Base-by-base conservation (phyloP, 1,284 basidiomycete species). In the Leccinum fuscescens region DNA sequence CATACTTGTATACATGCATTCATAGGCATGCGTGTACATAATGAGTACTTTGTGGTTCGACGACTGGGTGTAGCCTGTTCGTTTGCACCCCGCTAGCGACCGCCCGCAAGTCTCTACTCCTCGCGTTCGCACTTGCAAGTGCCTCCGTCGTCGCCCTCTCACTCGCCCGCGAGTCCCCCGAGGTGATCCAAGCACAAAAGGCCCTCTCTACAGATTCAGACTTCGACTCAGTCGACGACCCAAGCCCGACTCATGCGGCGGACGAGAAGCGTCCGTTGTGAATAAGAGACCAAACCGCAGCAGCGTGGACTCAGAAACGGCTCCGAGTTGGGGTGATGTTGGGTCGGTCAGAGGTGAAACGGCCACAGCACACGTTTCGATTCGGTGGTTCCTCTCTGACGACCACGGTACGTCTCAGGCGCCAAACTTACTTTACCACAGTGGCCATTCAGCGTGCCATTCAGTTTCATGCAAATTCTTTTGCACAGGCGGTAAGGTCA, bases 301-400 rank as follows among this genome's bases (percentile, higher is more conserved):
- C 27, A 27, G 27, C 7, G 27, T 27, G 27, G 27, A 27, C 27
- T 8, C 27, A 27, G 90, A 81, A 78, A 59, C 76, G 84, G 37
- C 29, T 31, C 29, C n/a, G n/a, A n/a, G n/a, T n/a, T n/a, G 29
- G 29, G 9, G 29, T 31, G 4, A 31, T 31, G 9, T 31, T 31
- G 1, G 9, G 29, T 31, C 4, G 29, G 9, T 9, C 77, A 3
- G 86, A 94, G 69, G 84, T 95, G 31, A 35, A 82, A 81, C 82
- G 81, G 60, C 77, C 95, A n/a, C 80, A 82, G 42, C 89, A 93
- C 69, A 92, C 94, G 0, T 96, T 95, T 78, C 81, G 82, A 61
- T 96, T 96, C 39, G 82, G 0, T 96, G 94, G 93, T 94, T 96
- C 71, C 11, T 33, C 81, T 96, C 14, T 0, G 94, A 96, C 70